Conservation (phyloP, 495 filamentous ascomycete genomes). For the Neurospora hispaniola region DNA sequence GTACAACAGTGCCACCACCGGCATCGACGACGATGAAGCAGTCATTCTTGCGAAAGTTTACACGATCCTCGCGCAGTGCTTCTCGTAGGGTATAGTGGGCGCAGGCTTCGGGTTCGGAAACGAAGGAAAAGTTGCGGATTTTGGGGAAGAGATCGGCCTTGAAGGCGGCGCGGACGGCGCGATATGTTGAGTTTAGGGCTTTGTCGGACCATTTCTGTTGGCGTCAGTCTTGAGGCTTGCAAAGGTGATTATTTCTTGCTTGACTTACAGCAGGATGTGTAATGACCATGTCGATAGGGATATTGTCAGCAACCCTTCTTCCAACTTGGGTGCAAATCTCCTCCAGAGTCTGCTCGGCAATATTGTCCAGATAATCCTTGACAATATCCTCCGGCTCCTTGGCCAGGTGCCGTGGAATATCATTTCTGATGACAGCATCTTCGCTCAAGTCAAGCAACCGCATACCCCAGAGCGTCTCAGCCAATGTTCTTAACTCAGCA, state of each 20-base stretch:
- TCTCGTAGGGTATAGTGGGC: constrained; percentile 40
- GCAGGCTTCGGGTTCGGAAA: constrained; percentile 47
- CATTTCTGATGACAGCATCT: constrained; percentile 9
- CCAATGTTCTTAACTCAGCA: constrained; percentile 9
- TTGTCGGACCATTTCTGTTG: constrained; percentile 22
- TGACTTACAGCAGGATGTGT: constrained; percentile 25
- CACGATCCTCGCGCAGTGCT: constrained; percentile 8
- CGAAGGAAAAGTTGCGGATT: constrained; percentile 29
- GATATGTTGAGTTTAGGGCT: constrained; percentile 23
- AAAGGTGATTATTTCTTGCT: neutral
- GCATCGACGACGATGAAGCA: constrained; percentile 48
- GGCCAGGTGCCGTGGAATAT: constrained; percentile 19
- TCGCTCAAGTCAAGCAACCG: constrained; percentile 7
- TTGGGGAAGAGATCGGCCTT: constrained; percentile 12
- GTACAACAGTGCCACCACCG: constrained; percentile 47
- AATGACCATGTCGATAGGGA: constrained; percentile 23
- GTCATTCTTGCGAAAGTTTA: constrained; percentile 26
- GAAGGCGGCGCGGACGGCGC: constrained; percentile 21
- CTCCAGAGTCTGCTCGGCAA: constrained; percentile 15
- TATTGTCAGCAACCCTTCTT: constrained; percentile 4
- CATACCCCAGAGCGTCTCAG: constrained; percentile 12
- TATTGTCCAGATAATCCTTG: constrained; percentile 19
- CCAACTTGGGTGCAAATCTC: constrained; percentile 8
- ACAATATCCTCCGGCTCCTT: constrained; percentile 24
- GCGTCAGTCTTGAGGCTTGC: neutral